Evolutionary conservation across 805 yeast genomes (phyloP).

Genomic region (Suhomyces sp.): DNA sequence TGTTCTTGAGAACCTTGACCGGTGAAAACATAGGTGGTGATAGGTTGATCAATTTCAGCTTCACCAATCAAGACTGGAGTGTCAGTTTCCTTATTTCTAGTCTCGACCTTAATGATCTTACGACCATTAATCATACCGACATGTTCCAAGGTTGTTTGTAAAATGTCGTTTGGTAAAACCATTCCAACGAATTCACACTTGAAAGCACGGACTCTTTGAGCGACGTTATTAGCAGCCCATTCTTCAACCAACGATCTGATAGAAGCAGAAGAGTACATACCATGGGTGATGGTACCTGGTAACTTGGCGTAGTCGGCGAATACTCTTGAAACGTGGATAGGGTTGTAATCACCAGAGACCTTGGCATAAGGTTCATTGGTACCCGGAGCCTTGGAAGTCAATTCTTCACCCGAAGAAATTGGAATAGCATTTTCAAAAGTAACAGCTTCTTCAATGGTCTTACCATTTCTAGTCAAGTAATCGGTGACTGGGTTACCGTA

Average conservation of each 20-base stretch:
- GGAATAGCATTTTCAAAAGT: conserved; percentile 89
- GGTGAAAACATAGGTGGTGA: conserved; percentile 93
- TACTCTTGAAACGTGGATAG: conserved; percentile 94
- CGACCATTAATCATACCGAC: conserved; percentile 99
- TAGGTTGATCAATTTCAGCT: conserved; percentile 99
- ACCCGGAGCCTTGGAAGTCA: conserved; percentile 81
- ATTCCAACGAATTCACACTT: conserved; percentile 88
- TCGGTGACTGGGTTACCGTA: conserved; percentile 98
- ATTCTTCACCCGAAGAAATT: conserved; percentile 62
- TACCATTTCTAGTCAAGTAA: conserved; percentile 87
- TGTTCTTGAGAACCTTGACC: conserved; percentile 99
- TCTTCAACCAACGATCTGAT: conserved; percentile 94
- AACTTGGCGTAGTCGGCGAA: conserved; percentile 90
- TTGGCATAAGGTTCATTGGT: conserved; percentile 95
- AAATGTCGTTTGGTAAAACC: conserved; percentile 94
- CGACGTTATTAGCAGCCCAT: conserved; percentile 97
- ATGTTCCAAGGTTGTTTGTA: conserved; percentile 87
- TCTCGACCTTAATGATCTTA: conserved; percentile 90
- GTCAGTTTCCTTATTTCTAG: conserved; percentile 78
- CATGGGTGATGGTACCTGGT: conserved; percentile 98
- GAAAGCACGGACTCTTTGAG: conserved; percentile 93
- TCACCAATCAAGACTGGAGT: conserved; percentile 82
- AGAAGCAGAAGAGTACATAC: conserved; percentile 97
- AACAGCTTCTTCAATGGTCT: conserved; percentile 91
- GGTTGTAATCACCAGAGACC: conserved; percentile 98